Evolutionary conservation across 306 rosid genomes (phyloP), one percentile per base, ranked within the genome.

Genomic region (Carpinus fangiana): DNA sequence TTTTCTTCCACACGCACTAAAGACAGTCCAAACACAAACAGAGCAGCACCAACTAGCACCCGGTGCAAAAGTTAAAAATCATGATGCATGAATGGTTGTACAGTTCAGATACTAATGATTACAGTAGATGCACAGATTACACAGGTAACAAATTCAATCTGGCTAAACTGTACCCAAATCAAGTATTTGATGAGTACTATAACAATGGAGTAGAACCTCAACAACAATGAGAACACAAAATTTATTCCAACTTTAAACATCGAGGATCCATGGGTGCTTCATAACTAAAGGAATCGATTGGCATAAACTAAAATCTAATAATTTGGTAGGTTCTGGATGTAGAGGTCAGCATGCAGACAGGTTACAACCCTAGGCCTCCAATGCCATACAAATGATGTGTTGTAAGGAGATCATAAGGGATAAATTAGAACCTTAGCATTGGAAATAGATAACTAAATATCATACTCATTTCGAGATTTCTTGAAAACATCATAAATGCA

Each of bases 41-140:
- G 52, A 28, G 61, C 57, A 41, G 54, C 38, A 20, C 36, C 36
- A 53, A 73, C 47, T 38, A 73, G 69, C 59, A 55, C 59, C 61
- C 13, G 46, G n/a, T 66, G 34, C 46, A 60, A 12, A 21, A 64
- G 7, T 41, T 0, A 79, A 79, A 73, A 23, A 36, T 41, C 48
- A 5, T 7, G 53, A 21, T 28, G 52, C 65, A 43, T 23, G 50
- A 67, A 38, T 34, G 21, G 1, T 67, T 20, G 21, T 41, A 4
- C 51, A 18, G 14, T 67, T 67, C 26, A 67, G 12, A n/a, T 2
- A 67, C 72, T 38, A 31, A 13, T 13, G 11, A 67, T n/a, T 67
- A 67, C 46, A 5, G 21, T n/a, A n/a, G 13, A 41, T n/a, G 5
- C 26, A 67, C n/a, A 18, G 51, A 38, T 67, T 16, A n/a, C 13